Percentiles rank a stretch among this genome's conserved stretches.
These are phyloP conservation scores for Cichorium intybus DNA, from an alignment of 140 eudicot genomes.

Conservation along the genomic window DNA sequence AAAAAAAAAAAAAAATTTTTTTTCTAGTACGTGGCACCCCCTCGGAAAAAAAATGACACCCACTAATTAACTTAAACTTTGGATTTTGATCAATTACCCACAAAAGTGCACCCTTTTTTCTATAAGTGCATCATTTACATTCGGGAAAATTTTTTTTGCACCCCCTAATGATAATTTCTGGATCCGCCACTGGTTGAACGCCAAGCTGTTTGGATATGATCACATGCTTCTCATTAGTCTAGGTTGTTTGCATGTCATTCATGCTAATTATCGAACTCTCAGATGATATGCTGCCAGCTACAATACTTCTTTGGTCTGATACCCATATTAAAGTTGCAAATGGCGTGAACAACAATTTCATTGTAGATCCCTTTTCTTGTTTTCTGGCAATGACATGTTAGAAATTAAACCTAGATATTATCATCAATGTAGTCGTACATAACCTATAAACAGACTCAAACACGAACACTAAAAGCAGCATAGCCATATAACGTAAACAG, in stretches of 20 bases:
- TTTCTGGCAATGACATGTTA: not conserved
- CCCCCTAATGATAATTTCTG: too few species aligned
- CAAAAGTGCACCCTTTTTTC: too few species aligned
- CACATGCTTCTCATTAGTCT: not conserved
- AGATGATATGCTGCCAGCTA: constrained; percentile 8
- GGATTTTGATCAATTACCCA: too few species aligned
- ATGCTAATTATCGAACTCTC: constrained; percentile 18
- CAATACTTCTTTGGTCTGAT: not conserved
- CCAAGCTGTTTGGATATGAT: not conserved
- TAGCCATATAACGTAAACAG: not conserved
- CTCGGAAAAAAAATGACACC: too few species aligned
- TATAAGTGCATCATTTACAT: too few species aligned
- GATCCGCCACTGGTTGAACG: too few species aligned
- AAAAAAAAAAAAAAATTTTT: too few species aligned
- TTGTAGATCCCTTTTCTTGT: constrained; percentile 22
- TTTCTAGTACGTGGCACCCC: too few species aligned
- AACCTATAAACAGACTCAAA: not conserved
- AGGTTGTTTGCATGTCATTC: not conserved
- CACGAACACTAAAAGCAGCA: not conserved
- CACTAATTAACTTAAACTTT: too few species aligned
- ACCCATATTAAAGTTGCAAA: not conserved
- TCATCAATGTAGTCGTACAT: not conserved
- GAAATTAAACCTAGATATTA: not conserved
- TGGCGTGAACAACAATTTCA: not conserved
- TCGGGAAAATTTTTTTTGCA: too few species aligned